Conservation (phyloP, 1,284 basidiomycete species). For the Rhodotorula sp. region DNA sequence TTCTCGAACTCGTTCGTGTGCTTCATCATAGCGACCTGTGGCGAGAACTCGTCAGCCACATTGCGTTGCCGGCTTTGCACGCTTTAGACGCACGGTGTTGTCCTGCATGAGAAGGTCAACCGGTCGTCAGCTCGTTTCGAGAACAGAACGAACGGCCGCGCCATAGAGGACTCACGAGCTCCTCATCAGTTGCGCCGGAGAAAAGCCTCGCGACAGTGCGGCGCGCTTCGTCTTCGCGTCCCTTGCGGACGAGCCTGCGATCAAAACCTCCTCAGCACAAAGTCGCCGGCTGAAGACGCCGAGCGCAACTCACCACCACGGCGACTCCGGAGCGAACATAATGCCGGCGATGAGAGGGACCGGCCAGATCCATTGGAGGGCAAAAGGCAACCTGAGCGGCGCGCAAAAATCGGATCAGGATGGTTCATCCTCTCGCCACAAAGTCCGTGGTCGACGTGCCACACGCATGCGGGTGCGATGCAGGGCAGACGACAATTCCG, state of each 20-base stretch:
- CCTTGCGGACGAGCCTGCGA: constrained; percentile 51
- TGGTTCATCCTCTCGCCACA: no score
- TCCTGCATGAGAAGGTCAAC: neutral
- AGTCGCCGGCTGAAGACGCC: neutral
- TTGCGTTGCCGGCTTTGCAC: no score
- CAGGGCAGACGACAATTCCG: no score
- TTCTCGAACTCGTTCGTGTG: constrained; percentile 53
- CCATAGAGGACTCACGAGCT: constrained; percentile 16
- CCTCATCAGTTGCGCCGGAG: constrained; percentile 48
- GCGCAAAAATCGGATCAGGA: no score
- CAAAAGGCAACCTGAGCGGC: constrained; percentile 50
- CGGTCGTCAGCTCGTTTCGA: neutral
- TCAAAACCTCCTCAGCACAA: neutral
- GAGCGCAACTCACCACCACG: constrained; percentile 51
- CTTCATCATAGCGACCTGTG: constrained; percentile 42
- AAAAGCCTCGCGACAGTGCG: constrained; percentile 50
- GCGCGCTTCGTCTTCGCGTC: constrained; percentile 54
- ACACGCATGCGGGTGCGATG: no score
- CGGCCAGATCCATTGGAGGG: constrained; percentile 48
- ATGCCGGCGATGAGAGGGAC: constrained; percentile 47
- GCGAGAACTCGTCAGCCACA: no score
- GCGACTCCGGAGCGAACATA: constrained; percentile 49
- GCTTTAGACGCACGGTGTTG: neutral
- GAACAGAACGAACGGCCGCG: no score
- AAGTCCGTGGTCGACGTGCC: no score